Evolutionary conservation across 2,329 filamentous ascomycete genomes (phyloP).

Genomic region (Ustulina deusta): DNA sequence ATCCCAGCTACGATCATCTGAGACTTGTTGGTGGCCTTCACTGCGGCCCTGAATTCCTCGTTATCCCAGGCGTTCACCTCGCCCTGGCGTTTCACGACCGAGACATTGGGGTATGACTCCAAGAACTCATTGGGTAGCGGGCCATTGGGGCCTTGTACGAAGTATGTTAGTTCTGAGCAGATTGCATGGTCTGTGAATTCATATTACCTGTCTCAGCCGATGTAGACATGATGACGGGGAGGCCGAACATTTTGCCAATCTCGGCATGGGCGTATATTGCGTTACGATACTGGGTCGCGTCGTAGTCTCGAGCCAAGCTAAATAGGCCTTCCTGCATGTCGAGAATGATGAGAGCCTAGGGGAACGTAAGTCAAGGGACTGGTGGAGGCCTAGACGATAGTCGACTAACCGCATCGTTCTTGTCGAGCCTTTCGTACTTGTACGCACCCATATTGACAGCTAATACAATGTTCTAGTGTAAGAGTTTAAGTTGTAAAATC

Average conservation of each 20-base stretch:
- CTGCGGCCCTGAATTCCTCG: conserved; percentile 72
- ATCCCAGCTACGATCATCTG: conserved; percentile 81
- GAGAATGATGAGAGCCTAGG: conserved; percentile 66
- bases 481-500: not conserved
- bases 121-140: conserved; percentile 76
- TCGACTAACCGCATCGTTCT: conserved; percentile 47
- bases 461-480: not conserved
- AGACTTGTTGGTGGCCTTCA: conserved; percentile 72
- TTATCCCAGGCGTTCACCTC: conserved; percentile 86
- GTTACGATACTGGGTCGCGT: conserved; percentile 72
- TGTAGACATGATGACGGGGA: conserved; percentile 77
- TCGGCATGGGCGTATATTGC: conserved; percentile 76
- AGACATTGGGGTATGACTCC: conserved; percentile 73
- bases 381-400: not conserved
- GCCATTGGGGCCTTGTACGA: conserved; percentile 73
- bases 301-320: conserved; percentile 72
- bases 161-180: conserved; percentile 1
- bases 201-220: conserved; percentile 71
- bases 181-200: not conserved
- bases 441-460: conserved; percentile 36
- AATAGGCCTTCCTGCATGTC: conserved; percentile 72
- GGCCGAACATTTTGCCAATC: conserved; percentile 72
- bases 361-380: conserved; percentile 46
- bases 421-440: conserved; percentile 54
- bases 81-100: conserved; percentile 75